Percentiles rank a stretch among this genome's conserved stretches.
Evolutionary conservation across 768 basidiomycete species (phyloP).

Genomic region (Ephemerocybe angulata): DNA sequence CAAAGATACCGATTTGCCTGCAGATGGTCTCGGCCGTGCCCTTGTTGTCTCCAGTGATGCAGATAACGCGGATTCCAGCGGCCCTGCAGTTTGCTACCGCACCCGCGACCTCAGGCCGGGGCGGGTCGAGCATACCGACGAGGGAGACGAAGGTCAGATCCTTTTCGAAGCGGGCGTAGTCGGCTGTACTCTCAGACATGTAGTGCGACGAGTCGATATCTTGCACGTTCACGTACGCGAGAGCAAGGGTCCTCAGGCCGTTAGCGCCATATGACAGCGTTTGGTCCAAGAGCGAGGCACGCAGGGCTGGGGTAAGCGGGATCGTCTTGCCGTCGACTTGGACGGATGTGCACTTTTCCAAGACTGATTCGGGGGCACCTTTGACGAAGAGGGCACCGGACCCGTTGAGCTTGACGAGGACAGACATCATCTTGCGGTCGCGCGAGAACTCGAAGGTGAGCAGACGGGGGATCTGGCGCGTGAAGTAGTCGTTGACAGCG

Average conservation of each 20-base stretch:
- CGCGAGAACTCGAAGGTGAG: slow-evolving; percentile 97
- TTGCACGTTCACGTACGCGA: slow-evolving; percentile 79
- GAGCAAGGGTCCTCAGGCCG: slow-evolving; percentile 87
- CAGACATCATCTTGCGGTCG: slow-evolving; percentile 99
- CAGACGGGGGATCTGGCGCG: slow-evolving; percentile 68
- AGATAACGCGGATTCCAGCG: slow-evolving; percentile 93
- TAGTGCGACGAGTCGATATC: slow-evolving; percentile 82
- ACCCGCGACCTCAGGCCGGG: slow-evolving; percentile 84
- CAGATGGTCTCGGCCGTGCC: slow-evolving; percentile 97
- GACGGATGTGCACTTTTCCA: slow-evolving; percentile 81
- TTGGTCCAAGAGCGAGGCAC: slow-evolving; percentile 55
- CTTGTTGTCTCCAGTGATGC: slow-evolving; percentile 98
- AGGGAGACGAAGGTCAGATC: slow-evolving; percentile 92
- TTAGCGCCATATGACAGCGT: slow-evolving; percentile 71
- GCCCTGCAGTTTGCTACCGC: slow-evolving; percentile 89
- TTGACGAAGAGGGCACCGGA: slow-evolving; percentile 86
- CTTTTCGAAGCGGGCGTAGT: slow-evolving; percentile 89
- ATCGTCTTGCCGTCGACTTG: slow-evolving; percentile 60
- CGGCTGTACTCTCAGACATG: slow-evolving; percentile 68
- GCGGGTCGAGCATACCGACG: slow-evolving; percentile 97
- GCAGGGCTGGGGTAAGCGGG: slow-evolving; percentile 62
- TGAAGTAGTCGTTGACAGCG: slow-evolving; percentile 83
- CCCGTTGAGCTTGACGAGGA: slow-evolving; percentile 70
- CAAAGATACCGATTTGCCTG: slow-evolving; percentile 92
- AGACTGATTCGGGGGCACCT: slow-evolving; percentile 92